Evolutionary conservation across 2,329 filamentous ascomycete genomes (phyloP).

Genomic region (Claviceps arundinis): DNA sequence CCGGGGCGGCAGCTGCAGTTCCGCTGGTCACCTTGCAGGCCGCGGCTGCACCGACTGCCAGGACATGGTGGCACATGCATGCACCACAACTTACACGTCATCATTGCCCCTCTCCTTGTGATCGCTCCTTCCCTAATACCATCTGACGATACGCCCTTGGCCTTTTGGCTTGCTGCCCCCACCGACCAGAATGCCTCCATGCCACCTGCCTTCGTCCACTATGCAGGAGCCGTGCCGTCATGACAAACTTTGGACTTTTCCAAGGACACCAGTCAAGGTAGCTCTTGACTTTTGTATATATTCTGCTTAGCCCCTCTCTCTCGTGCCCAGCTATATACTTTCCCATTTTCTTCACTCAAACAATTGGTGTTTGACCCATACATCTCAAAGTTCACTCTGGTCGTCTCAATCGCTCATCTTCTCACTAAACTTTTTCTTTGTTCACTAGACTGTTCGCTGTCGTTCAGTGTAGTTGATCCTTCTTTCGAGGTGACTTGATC

Average conservation of each 20-base stretch:
- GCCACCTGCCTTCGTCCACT: background rate
- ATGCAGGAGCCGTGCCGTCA: constrained; percentile 2
- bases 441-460: background rate
- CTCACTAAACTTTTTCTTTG: background rate
- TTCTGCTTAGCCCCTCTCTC: background rate
- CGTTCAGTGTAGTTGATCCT: background rate
- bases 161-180: background rate
- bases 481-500: too few relatives aligned
- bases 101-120: background rate
- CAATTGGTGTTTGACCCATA: background rate
- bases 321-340: background rate
- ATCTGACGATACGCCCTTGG: constrained; percentile 1
- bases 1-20: constrained; percentile 1
- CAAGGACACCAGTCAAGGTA: background rate
- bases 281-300: constrained; percentile 4
- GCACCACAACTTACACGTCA: background rate
- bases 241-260: background rate
- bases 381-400: background rate
- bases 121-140: background rate
- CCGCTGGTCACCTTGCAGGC: background rate
- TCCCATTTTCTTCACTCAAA: background rate
- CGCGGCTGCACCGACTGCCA: too few relatives aligned
- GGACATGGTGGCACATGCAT: too few relatives aligned
- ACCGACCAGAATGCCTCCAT: background rate
- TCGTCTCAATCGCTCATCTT: background rate